Percentiles rank a stretch among this genome's conserved stretches.
These are phyloP conservation scores for Globisporangium echinulatum DNA, from an alignment of 352 stramenopile genomes.

Conservation along the genomic window DNA sequence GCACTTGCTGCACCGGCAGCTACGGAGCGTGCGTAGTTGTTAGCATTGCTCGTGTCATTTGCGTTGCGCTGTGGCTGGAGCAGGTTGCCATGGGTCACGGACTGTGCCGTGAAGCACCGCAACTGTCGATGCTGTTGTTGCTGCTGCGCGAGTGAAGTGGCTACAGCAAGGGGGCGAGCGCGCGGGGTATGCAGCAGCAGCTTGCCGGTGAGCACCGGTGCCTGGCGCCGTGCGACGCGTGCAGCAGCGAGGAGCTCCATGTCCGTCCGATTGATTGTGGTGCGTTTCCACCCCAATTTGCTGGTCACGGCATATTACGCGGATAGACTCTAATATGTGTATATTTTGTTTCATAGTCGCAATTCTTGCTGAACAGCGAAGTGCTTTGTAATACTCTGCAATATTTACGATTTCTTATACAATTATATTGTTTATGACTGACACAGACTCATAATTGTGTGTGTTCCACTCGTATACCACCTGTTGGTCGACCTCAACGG, in stretches of 20 bases:
- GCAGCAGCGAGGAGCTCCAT: slow-evolving; percentile 7
- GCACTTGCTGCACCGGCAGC: neutral
- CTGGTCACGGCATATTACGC: too few species aligned
- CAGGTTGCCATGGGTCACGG: neutral
- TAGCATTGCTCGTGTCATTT: neutral
- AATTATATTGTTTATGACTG: too few species aligned
- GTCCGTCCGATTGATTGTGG: slow-evolving; percentile 4
- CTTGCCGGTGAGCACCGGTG: neutral
- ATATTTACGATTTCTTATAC: too few species aligned
- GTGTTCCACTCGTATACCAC: too few species aligned
- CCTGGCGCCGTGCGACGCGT: slow-evolving; percentile 1
- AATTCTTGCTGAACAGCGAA: too few species aligned
- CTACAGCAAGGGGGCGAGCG: neutral
- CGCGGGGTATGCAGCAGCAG: neutral
- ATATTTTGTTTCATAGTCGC: too few species aligned
- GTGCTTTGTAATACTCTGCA: too few species aligned
- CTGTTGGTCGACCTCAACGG: too few species aligned
- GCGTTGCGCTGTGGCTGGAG: neutral
- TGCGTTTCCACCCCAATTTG: too few species aligned
- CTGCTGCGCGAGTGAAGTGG: neutral
- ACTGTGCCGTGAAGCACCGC: slow-evolving; percentile 1
- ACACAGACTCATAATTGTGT: too few species aligned
- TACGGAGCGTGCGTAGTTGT: neutral
- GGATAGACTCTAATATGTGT: too few species aligned
- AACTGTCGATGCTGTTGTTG: neutral